phyloP scores from a whole-genome alignment of 2,329 filamentous ascomycete species.

The Paraphoma sp. region DNA sequence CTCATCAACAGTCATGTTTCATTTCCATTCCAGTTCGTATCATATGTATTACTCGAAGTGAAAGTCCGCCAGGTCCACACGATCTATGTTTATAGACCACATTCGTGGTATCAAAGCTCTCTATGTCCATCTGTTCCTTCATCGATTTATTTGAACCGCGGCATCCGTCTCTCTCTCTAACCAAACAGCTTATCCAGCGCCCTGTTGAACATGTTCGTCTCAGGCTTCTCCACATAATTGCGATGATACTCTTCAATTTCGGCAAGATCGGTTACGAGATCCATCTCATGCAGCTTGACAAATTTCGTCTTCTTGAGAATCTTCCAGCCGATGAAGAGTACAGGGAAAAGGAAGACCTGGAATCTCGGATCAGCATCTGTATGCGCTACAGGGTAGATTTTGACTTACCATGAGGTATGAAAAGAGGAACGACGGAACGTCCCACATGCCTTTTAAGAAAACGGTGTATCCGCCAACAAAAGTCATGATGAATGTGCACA shows the following conservation, averaged over 20 bases:
- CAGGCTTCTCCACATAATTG: constrained; percentile 62
- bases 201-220: constrained; percentile 54
- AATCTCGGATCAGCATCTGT: constrained; percentile 2
- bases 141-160: too few species aligned
- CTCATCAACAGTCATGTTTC: too few species aligned
- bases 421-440: constrained; percentile 74
- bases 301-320: constrained; percentile 68
- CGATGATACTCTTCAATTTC: constrained; percentile 73
- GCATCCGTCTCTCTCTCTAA: constrained; percentile 6
- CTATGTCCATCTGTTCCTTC: too few species aligned
- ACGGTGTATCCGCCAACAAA: constrained; percentile 79
- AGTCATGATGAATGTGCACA: constrained; percentile 71
- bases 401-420: constrained; percentile 52
- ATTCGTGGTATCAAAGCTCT: too few species aligned
- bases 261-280: constrained; percentile 67
- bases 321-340: constrained; percentile 76
- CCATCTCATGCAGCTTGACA: constrained; percentile 64
- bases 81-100: too few species aligned
- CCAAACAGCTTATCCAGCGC: constrained; percentile 56
- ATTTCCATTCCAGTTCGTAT: too few species aligned
- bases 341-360: constrained; percentile 69
- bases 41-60: too few species aligned
- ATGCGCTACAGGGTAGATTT: background rate
- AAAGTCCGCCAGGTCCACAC: too few species aligned
- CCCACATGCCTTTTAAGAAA: constrained; percentile 74